Evolutionary conservation across 768 basidiomycete genomes (phyloP), one percentile per base, ranked within the genome.

Genomic region (Sistotremastrum niveocremeum): DNA sequence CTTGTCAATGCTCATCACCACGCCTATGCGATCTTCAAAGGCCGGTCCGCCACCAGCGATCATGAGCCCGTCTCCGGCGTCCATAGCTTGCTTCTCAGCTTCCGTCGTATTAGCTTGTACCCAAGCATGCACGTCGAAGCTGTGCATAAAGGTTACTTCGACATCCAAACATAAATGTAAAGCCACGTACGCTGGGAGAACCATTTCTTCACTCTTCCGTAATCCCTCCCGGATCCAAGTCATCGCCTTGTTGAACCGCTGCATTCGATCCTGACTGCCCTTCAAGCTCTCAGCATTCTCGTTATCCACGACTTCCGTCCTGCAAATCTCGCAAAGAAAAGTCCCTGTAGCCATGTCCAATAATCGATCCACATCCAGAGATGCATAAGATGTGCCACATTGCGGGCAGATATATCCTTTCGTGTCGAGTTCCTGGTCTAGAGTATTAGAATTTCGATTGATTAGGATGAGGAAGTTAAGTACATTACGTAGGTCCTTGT

Each of bases 391-490:
- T 55, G 79, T 79, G 48, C 76, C 75, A 68, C 93, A 97, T 53
- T 79, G 76, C 2, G 90, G 83, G 61, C 94, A 99, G 48, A 93
- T 80, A 62, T 95, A 98, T n/a, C 94, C 95, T 64, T 94, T 88
- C 60, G 91, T 88, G 51, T 93, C 89, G 50, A 95, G 77, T 67
- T 97, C 90, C 93, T 97, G 56, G 34, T 5, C 30, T 32, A 10
- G 38, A 45, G 10, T 12, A 29, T 38, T 41, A 29, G 37, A 20
- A 20, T 20, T 20, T 20, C 1, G 29, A 37, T 11, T 11, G 31
- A 12, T 31, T 10, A 28, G 40, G 10, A 8, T 30, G 34, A 34
- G 28, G 40, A 37, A 7, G 29, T 29, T 34, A 67, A 77, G 46
- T 49, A 90, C 93, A 63, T 93, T 89, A 52, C 90, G 82, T 53